Percentiles rank a stretch among this genome's conserved stretches.
phyloP scores from a whole-genome alignment of 1,284 basidiomycete genomes.

The Testicularia cyperi region DNA sequence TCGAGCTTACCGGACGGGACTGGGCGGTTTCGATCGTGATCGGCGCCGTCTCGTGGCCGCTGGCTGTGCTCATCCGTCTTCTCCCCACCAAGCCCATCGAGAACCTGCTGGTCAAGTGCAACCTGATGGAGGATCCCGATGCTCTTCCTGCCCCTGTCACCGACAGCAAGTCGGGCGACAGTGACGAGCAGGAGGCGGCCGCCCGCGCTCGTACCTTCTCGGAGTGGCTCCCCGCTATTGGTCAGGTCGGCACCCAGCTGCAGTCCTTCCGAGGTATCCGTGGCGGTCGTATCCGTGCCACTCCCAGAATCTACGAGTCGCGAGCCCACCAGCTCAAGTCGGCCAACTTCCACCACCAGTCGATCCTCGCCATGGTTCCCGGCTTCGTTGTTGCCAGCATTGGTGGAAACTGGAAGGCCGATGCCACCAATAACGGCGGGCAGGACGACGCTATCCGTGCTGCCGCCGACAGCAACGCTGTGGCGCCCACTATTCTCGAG shows the following conservation, averaged over 20 bases:
- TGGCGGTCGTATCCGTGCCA: constrained; percentile 75
- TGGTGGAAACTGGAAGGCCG: constrained; percentile 60
- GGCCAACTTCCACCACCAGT: constrained; percentile 65
- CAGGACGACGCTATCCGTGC: constrained; percentile 2
- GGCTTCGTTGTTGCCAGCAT: constrained; percentile 52
- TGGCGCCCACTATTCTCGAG: neutral
- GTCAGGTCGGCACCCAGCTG: constrained; percentile 64
- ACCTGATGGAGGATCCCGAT: constrained; percentile 71
- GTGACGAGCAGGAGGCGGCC: constrained; percentile 63
- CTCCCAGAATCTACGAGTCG: constrained; percentile 56
- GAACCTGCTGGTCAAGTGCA: constrained; percentile 69
- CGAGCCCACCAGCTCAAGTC: constrained; percentile 50
- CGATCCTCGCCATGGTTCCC: constrained; percentile 67
- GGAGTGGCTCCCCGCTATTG: constrained; percentile 71
- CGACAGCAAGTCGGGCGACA: constrained; percentile 5
- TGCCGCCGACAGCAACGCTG: neutral
- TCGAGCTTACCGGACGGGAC: constrained; percentile 72
- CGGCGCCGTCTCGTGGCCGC: constrained; percentile 81
- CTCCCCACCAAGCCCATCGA: constrained; percentile 82
- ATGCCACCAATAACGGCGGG: constrained; percentile 53
- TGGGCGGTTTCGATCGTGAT: constrained; percentile 91
- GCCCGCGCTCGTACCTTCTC: constrained; percentile 58
- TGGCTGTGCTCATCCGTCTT: constrained; percentile 78
- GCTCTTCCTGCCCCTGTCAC: constrained; percentile 66
- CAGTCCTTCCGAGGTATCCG: constrained; percentile 45